Conservation (phyloP, 345 rosid species). For the Passiflora organensis region DNA sequence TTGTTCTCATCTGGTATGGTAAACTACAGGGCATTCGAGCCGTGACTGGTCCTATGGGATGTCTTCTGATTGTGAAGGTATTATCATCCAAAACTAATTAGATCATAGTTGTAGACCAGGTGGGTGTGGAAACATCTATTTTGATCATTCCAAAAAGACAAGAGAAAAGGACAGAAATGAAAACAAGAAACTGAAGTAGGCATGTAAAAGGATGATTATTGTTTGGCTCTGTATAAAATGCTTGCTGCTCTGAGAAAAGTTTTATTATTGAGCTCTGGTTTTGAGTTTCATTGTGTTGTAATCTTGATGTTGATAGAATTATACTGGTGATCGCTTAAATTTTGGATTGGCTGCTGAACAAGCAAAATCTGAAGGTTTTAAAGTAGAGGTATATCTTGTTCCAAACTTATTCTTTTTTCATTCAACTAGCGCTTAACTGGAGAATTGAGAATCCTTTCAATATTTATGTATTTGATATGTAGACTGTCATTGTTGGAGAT, state of each 20-base stretch:
- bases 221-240: not conserved
- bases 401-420: too few relatives aligned
- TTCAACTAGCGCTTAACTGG: not conserved
- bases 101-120: slow-evolving; percentile 1
- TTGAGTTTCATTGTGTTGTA: slow-evolving; percentile 14
- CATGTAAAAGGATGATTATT: not conserved
- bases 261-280: slow-evolving; percentile 5
- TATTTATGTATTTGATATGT: slow-evolving; percentile 19
- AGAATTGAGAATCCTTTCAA: not conserved
- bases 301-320: slow-evolving; percentile 55
- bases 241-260: not conserved
- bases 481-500: slow-evolving; percentile 94
- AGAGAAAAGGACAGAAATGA: not conserved
- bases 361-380: slow-evolving; percentile 96
- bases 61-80: slow-evolving; percentile 92
- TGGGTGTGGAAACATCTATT: not conserved
- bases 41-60: slow-evolving; percentile 95
- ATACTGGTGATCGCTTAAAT: slow-evolving; percentile 94
- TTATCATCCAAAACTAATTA: slow-evolving; percentile 10
- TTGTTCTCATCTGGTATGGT: slow-evolving; percentile 9
- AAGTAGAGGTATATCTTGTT: slow-evolving; percentile 62
- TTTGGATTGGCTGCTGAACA: slow-evolving; percentile 99
- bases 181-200: not conserved
- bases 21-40: slow-evolving; percentile 83
- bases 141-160: not conserved